These are phyloP conservation scores for Corylus americana DNA, from an alignment of 306 rosid species.

Conservation along the genomic window DNA sequence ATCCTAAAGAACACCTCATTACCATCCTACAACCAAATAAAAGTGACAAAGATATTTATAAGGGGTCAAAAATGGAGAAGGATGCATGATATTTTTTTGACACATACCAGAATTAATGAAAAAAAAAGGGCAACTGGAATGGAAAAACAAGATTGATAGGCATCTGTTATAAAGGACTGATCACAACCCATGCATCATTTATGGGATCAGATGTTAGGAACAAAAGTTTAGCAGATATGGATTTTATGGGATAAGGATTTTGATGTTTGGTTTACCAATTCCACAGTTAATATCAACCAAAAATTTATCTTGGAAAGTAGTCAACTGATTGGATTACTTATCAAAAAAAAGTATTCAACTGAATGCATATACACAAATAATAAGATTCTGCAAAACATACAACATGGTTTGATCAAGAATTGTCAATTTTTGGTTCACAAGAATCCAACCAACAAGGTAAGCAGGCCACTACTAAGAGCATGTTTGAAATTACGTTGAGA, in stretches of 20 bases:
- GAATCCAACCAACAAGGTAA: neutral
- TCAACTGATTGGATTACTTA: no score
- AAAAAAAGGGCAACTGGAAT: neutral
- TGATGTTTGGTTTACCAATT: neutral
- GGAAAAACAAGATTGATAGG: neutral
- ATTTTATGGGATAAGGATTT: neutral
- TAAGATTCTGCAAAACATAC: neutral
- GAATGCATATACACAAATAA: neutral
- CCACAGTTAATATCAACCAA: neutral
- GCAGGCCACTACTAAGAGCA: neutral
- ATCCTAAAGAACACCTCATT: conserved; percentile 60
- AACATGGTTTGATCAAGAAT: neutral
- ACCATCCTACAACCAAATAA: conserved; percentile 46
- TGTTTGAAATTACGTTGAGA: no score
- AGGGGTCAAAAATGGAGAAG: neutral
- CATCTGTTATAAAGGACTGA: neutral
- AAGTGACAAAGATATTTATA: neutral
- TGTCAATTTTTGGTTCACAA: neutral
- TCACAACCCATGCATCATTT: neutral
- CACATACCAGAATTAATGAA: neutral
- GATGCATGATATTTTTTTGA: neutral
- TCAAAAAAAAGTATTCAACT: neutral
- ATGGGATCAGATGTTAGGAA: neutral
- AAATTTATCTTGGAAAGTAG: neutral
- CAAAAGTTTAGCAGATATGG: neutral